phyloP scores from a whole-genome alignment of 2,329 filamentous ascomycete genomes.

The Colletotrichum karsti region DNA sequence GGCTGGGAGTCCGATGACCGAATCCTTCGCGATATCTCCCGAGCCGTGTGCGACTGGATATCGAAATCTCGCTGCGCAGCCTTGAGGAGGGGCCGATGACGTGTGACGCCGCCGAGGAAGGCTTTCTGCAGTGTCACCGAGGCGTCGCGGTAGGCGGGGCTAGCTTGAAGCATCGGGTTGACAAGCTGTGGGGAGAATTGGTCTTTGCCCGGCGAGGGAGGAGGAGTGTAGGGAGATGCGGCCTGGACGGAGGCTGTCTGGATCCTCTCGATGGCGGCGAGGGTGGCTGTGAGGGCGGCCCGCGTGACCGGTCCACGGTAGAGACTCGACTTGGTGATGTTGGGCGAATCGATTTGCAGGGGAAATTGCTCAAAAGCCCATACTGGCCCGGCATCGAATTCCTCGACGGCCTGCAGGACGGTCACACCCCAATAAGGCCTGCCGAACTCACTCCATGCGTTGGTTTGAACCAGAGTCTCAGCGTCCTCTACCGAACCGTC shows the following conservation, averaged over 20 bases:
- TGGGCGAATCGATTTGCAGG: slow-evolving; percentile 47
- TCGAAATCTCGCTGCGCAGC: slow-evolving; percentile 48
- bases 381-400: slow-evolving; percentile 52
- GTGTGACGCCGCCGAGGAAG: slow-evolving; percentile 46
- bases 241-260: slow-evolving; percentile 10
- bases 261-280: slow-evolving; percentile 46
- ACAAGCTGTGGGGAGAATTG: slow-evolving; percentile 23
- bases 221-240: slow-evolving; percentile 22
- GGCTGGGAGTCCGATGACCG: slow-evolving; percentile 51
- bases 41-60: slow-evolving; percentile 40
- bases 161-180: slow-evolving; percentile 27
- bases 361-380: slow-evolving; percentile 53
- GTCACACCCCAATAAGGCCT: slow-evolving; percentile 51
- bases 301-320: slow-evolving; percentile 48
- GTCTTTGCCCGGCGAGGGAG: slow-evolving; percentile 23
- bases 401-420: slow-evolving; percentile 46
- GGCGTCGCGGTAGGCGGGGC: slow-evolving; percentile 23
- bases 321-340: slow-evolving; percentile 48
- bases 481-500: slow-evolving; percentile 44
- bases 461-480: slow-evolving; percentile 36
- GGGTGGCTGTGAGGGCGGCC: slow-evolving; percentile 45
- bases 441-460: slow-evolving; percentile 36
- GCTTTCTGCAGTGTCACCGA: slow-evolving; percentile 43
- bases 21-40: slow-evolving; percentile 50
- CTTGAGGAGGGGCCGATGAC: slow-evolving; percentile 46